Evolutionary conservation across 495 filamentous ascomycete species (phyloP), one percentile per base, ranked within the genome.

Genomic region (Hypomontagnella monticulosa): DNA sequence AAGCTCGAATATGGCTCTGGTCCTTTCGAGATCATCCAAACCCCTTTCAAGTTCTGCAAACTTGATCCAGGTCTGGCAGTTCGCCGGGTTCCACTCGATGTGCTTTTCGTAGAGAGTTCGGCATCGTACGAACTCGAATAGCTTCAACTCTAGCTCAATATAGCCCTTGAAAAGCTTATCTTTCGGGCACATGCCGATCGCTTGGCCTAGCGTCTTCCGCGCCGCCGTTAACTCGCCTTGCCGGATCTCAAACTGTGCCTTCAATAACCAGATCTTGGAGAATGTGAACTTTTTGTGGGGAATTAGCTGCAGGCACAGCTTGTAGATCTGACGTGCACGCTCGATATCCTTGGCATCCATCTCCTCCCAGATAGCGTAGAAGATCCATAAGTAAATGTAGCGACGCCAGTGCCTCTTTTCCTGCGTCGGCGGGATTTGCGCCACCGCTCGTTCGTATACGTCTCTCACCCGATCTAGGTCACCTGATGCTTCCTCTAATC

Each of bases 211-310:
- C 1, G 90, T 90, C 75, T 97, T 98, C 19, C 95, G 86, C 4
- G 95, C 94, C 0, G 86, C 74, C 30, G 86, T 80, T 3, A 98
- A 81, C 52, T 97, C 84, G 74, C 89, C 85, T 71, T 97, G 95
- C 2, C 95, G 89, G 27, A 97, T 82, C 72, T 97, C 93, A 71
- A 97, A 97, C 57, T 96, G 91, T 7, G 94, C 93, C 70, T 92
- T 93, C 76, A 94, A 81, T 14, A 97, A 79, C 95, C 96, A 98
- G 52, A 98, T 81, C 72, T 99, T 99, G 75, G 93, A 92, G 74
- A 97, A 99, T 1, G 95, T 97, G 79, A 98, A 99, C 66, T 92
- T 91, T 75, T 97, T 96, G 79, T 99, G 94, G 0, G 95, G 96
- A 63, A 98, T 89, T 19, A 97, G 79, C 67, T 88, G 89, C 34